These are phyloP conservation scores for Filobasidium wieringae DNA, from an alignment of 768 basidiomycete genomes.

Conservation along the genomic window DNA sequence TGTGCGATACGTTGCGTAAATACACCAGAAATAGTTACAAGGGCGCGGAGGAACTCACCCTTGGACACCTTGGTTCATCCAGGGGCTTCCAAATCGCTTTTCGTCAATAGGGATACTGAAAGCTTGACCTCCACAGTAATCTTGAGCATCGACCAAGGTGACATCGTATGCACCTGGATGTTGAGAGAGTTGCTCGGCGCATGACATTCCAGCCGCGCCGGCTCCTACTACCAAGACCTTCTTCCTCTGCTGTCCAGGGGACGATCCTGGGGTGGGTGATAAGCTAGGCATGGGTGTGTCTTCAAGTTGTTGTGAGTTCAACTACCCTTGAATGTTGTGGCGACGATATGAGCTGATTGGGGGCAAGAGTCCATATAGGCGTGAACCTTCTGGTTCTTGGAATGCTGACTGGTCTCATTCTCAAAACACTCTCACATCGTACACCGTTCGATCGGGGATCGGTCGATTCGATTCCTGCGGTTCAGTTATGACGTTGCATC, in stretches of 20 bases:
- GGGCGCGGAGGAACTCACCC: constrained; percentile 31
- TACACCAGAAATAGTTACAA: constrained; percentile 13
- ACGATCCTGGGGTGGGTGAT: neutral
- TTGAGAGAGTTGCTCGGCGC: constrained; percentile 39
- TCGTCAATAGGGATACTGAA: constrained; percentile 42
- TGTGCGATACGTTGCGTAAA: neutral
- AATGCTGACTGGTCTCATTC: no score
- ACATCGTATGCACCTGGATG: constrained; percentile 42
- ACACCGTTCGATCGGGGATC: no score
- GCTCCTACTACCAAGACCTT: constrained; percentile 43
- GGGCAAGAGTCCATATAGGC: no score
- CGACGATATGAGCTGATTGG: no score
- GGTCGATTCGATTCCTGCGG: no score
- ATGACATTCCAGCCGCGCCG: constrained; percentile 42
- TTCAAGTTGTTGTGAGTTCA: no score
- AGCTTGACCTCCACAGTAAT: constrained; percentile 42
- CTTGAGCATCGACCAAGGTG: constrained; percentile 38
- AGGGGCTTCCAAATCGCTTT: constrained; percentile 35
- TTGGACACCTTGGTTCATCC: constrained; percentile 44
- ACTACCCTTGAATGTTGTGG: no score
- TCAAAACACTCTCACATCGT: no score
- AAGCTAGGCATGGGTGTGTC: neutral
- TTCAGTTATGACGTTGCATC: no score
- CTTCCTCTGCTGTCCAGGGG: constrained; percentile 20
- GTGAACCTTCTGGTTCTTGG: no score